A percentile compares a stretch with the other conserved stretches of the same genome.
Evolutionary conservation across 2,329 filamentous ascomycete genomes (phyloP).

Genomic region (Phyllosticta paracitricarpa): DNA sequence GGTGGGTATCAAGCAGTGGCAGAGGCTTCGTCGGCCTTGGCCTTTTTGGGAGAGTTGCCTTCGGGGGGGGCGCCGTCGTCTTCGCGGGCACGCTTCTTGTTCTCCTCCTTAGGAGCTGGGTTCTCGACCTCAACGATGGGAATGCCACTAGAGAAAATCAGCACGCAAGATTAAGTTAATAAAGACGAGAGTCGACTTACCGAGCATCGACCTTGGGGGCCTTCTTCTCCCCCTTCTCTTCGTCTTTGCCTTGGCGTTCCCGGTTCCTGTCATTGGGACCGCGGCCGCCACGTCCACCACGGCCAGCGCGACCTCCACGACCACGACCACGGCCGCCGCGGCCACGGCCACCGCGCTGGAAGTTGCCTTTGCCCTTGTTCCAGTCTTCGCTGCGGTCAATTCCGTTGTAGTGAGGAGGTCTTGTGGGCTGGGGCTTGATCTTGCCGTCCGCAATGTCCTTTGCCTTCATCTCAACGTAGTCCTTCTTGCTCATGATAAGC

Average conservation of each 20-base stretch:
- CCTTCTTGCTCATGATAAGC: constrained; percentile 76
- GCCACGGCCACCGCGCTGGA: constrained; percentile 6
- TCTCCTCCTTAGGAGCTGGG: constrained; percentile 10
- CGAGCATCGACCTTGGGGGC: constrained; percentile 3
- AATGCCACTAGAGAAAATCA: constrained; percentile 23
- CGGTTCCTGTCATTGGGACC: constrained; percentile 15
- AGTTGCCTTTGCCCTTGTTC: constrained; percentile 21
- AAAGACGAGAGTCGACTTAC: constrained; percentile 9
- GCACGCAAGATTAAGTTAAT: constrained; percentile 18
- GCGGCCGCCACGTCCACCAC: constrained; percentile 11
- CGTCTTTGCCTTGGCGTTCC: constrained; percentile 11
- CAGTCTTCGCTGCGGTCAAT: constrained; percentile 14
- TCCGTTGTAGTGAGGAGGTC: constrained; percentile 15
- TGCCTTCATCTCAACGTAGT: constrained; percentile 55
- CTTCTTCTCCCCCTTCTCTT: constrained; percentile 8
- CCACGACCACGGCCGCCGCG: constrained; percentile 19
- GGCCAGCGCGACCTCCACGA: constrained; percentile 13
- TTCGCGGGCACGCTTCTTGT: constrained; percentile 38
- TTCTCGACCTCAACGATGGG: constrained; percentile 12
- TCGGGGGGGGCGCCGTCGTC: constrained; percentile 27
- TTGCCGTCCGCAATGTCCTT: constrained; percentile 34
- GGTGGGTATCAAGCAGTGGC: constrained; percentile 3
- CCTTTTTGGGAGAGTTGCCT: constrained; percentile 37
- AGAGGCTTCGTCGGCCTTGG: constrained; percentile 22
- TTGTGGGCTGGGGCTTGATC: constrained; percentile 20